Conservation (phyloP, 202 grass and related monocot species). For the Brachypodium distachyon region DNA sequence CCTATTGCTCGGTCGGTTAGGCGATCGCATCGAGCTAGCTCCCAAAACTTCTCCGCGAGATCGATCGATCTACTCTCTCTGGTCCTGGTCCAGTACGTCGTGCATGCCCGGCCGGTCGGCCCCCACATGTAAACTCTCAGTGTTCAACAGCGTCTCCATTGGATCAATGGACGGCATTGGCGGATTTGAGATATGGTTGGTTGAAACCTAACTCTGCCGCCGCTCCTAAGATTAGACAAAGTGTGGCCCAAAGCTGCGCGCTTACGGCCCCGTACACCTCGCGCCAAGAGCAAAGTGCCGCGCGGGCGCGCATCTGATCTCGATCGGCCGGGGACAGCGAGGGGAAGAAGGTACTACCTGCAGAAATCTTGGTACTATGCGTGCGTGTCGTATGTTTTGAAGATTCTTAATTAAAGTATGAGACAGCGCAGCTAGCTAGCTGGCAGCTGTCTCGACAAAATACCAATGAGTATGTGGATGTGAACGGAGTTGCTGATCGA, state of each 20-base stretch:
- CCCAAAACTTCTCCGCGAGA: neutral
- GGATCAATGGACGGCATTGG: neutral
- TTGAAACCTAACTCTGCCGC: too few relatives aligned
- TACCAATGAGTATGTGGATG: neutral
- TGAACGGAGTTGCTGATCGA: neutral
- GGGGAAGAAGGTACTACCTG: neutral
- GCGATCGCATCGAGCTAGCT: neutral
- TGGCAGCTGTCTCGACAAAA: neutral
- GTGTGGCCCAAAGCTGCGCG: too few relatives aligned
- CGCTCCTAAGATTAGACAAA: too few relatives aligned
- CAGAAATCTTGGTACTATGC: neutral
- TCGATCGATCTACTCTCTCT: neutral
- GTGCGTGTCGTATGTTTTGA: neutral
- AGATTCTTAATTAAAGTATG: neutral
- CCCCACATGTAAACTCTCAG: conserved; percentile 24
- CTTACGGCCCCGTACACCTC: too few relatives aligned
- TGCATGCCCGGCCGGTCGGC: neutral
- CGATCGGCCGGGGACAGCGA: neutral
- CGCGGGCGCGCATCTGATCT: neutral
- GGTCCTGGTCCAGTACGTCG: conserved; percentile 20
- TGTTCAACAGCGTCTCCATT: neutral
- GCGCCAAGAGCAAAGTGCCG: neutral
- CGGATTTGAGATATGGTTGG: neutral
- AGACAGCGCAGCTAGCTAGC: neutral
- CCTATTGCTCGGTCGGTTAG: neutral